A percentile compares a stretch with the other conserved stretches of the same genome.
Conservation (phyloP, 2,329 filamentous ascomycete genomes). For the Aureobasidium lini region DNA sequence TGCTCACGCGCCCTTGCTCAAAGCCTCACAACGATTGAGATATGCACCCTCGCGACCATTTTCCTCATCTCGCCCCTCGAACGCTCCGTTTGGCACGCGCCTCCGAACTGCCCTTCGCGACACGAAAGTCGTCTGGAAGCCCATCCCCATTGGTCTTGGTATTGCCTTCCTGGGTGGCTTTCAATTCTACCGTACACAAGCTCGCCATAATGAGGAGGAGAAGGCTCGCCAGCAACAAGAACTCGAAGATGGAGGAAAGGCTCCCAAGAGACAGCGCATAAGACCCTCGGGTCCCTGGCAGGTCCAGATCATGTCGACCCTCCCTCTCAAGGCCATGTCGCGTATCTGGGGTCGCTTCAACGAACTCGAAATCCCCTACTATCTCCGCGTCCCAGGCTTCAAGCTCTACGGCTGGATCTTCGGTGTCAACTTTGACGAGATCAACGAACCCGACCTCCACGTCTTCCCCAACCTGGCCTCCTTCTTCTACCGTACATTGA, state of each 20-base stretch:
- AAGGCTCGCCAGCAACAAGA: slow-evolving; percentile 31
- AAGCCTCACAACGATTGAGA: neutral
- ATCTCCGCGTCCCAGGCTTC: slow-evolving; percentile 80
- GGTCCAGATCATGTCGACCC: slow-evolving; percentile 85
- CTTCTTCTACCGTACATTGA: slow-evolving; percentile 94
- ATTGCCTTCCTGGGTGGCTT: slow-evolving; percentile 76
- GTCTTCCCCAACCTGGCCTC: slow-evolving; percentile 86
- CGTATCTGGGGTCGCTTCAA: slow-evolving; percentile 88
- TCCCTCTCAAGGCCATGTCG: slow-evolving; percentile 85
- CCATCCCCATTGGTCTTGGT: slow-evolving; percentile 79
- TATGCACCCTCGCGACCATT: neutral
- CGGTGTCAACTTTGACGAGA: slow-evolving; percentile 82
- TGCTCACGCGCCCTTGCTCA: neutral
- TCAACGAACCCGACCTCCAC: slow-evolving; percentile 80
- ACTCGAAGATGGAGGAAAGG: slow-evolving; percentile 40
- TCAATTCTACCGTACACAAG: slow-evolving; percentile 71
- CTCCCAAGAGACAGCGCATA: slow-evolving; percentile 54
- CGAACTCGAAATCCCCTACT: slow-evolving; percentile 79
- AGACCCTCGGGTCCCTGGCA: slow-evolving; percentile 73
- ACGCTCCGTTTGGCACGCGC: slow-evolving; percentile 49
- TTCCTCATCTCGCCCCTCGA: slow-evolving; percentile 23
- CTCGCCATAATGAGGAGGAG: slow-evolving; percentile 44
- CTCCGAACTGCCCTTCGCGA: slow-evolving; percentile 51
- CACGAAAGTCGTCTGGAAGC: slow-evolving; percentile 77
- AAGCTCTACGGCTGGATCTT: slow-evolving; percentile 86